phyloP scores from a whole-genome alignment of 2,329 filamentous ascomycete genomes.

The Aspergillus fumigatiaffinis region DNA sequence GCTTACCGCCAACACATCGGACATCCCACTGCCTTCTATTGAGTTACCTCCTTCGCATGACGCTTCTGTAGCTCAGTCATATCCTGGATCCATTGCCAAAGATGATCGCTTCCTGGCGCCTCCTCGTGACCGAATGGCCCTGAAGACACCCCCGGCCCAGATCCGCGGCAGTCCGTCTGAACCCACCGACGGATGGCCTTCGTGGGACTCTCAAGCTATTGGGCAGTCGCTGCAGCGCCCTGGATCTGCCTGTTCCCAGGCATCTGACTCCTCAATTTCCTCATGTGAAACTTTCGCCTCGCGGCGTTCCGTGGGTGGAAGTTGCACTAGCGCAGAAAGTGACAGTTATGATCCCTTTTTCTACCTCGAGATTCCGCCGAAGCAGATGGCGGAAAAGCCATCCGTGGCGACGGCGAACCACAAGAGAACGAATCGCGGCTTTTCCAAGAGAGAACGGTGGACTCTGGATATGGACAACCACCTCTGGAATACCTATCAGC shows the following conservation, averaged over 20 bases:
- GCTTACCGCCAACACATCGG: slow-evolving; percentile 30
- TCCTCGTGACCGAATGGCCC: slow-evolving; percentile 32
- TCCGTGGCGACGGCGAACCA: slow-evolving; percentile 33
- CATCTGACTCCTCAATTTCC: slow-evolving; percentile 60
- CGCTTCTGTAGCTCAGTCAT: slow-evolving; percentile 23
- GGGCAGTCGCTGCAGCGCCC: slow-evolving; percentile 51
- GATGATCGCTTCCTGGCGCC: slow-evolving; percentile 39
- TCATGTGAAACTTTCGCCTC: slow-evolving; percentile 56
- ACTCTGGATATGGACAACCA: slow-evolving; percentile 63
- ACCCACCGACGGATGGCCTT: slow-evolving; percentile 27
- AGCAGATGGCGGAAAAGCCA: slow-evolving; percentile 29
- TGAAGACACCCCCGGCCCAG: slow-evolving; percentile 45
- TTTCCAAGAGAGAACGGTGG: slow-evolving; percentile 42
- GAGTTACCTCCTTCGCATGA: slow-evolving; percentile 32
- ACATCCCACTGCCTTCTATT: slow-evolving; percentile 43
- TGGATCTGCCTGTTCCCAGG: slow-evolving; percentile 54
- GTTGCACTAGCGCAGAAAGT: slow-evolving; percentile 59
- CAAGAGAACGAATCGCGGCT: slow-evolving; percentile 21
- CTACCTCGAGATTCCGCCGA: slow-evolving; percentile 37
- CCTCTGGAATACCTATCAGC: slow-evolving; percentile 63
- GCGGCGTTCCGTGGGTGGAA: slow-evolving; percentile 55
- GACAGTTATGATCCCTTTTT: slow-evolving; percentile 56
- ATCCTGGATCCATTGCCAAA: slow-evolving; percentile 20
- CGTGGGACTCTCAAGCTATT: slow-evolving; percentile 27
- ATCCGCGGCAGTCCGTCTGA: slow-evolving; percentile 38